A percentile compares a stretch with the other conserved stretches of the same genome.
Evolutionary conservation across 306 rosid genomes (phyloP).

Genomic region (Casuarina equisetifolia): DNA sequence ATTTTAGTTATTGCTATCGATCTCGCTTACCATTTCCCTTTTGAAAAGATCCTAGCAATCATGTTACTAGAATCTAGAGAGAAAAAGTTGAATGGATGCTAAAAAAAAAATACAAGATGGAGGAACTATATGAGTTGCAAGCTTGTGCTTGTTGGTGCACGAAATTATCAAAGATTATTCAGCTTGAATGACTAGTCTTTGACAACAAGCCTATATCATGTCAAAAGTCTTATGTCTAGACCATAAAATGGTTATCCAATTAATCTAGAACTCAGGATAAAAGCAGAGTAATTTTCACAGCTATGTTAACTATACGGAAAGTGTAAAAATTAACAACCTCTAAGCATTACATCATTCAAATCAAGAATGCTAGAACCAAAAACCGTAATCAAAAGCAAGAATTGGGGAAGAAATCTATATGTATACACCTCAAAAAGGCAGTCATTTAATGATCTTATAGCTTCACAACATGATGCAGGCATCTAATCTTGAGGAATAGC

Average conservation of each 20-base stretch:
- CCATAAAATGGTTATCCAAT: neutral
- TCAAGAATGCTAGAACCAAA: neutral
- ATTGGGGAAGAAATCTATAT: too few relatives aligned
- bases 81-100: neutral
- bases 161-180: neutral
- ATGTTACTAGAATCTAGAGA: neutral
- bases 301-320: neutral
- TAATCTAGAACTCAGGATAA: neutral
- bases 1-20: neutral
- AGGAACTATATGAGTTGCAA: neutral
- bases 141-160: neutral
- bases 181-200: neutral
- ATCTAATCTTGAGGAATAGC: too few relatives aligned
- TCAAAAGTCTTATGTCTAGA: neutral
- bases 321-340: neutral
- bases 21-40: neutral
- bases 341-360: neutral
- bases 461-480: neutral
- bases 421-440: too few relatives aligned
- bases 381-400: neutral
- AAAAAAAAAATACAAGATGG: too few relatives aligned
- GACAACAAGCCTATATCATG: neutral
- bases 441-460: neutral
- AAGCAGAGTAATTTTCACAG: too few relatives aligned
- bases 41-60: neutral